These are phyloP conservation scores for Lachnellula willkommii DNA, from an alignment of 2,329 filamentous ascomycete species.

Conservation along the genomic window DNA sequence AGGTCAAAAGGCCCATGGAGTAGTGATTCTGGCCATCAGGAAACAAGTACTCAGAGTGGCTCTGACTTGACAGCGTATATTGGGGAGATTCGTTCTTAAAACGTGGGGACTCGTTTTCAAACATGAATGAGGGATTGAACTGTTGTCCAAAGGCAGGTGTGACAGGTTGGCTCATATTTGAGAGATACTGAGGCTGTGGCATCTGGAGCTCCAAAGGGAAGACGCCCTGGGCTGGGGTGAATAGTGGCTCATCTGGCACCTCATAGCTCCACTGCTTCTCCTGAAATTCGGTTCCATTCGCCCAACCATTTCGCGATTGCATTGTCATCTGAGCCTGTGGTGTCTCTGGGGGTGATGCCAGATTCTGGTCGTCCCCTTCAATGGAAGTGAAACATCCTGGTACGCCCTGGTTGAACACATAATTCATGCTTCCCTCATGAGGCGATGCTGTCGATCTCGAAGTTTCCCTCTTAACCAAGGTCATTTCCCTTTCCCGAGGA, in stretches of 20 bases:
- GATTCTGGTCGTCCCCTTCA: slow-evolving; percentile 20
- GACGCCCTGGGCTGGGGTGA: slow-evolving; percentile 24
- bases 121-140: slow-evolving; percentile 24
- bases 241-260: slow-evolving; percentile 26
- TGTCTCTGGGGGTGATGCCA: slow-evolving; percentile 29
- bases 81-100: slow-evolving; percentile 23
- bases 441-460: slow-evolving; percentile 24
- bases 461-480: slow-evolving; percentile 19
- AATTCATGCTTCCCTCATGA: slow-evolving; percentile 20
- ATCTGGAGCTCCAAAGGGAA: slow-evolving; percentile 26
- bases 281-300: slow-evolving; percentile 10
- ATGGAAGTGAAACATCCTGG: slow-evolving; percentile 21
- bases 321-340: slow-evolving; percentile 21
- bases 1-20: slow-evolving; percentile 13
- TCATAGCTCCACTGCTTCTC: slow-evolving; percentile 25
- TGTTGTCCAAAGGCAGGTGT: slow-evolving; percentile 28
- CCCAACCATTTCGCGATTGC: slow-evolving; percentile 17
- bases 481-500: slow-evolving; percentile 26
- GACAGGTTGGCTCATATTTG: slow-evolving; percentile 27
- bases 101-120: slow-evolving; percentile 21
- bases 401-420: slow-evolving; percentile 21
- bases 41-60: slow-evolving; percentile 25
- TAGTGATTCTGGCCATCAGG: slow-evolving; percentile 17
- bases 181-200: slow-evolving; percentile 24
- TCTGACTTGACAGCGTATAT: slow-evolving; percentile 22